These are phyloP conservation scores for Marasmius fiardii DNA, from an alignment of 1,284 basidiomycete species.

Conservation along the genomic window DNA sequence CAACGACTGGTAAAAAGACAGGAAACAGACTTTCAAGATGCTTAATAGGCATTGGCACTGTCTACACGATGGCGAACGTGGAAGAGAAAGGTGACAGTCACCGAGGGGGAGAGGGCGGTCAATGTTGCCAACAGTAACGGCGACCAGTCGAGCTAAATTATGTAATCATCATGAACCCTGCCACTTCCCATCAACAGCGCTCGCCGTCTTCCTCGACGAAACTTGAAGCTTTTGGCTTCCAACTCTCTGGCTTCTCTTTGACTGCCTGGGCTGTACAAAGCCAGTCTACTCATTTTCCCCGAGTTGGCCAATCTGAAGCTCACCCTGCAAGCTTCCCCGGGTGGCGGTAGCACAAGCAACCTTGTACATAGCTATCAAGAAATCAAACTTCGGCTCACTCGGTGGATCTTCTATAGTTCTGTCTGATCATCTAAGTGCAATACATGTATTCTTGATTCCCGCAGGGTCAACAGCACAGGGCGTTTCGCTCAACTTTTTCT, in stretches of 20 bases:
- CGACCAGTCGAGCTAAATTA: not conserved
- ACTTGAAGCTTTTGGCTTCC: not conserved
- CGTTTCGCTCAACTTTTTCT: too few relatives aligned
- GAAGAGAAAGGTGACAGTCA: not conserved
- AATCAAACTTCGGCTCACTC: too few relatives aligned
- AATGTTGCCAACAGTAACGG: constrained; percentile 13
- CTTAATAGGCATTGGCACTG: constrained; percentile 37
- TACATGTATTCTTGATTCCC: too few relatives aligned
- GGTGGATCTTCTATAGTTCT: too few relatives aligned
- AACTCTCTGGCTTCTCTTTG: not conserved
- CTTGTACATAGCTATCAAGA: too few relatives aligned
- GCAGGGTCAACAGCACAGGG: too few relatives aligned
- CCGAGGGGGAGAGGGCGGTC: not conserved
- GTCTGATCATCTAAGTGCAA: too few relatives aligned
- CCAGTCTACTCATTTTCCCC: too few relatives aligned
- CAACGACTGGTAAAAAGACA: not conserved
- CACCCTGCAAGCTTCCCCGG: too few relatives aligned
- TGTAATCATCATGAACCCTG: not conserved
- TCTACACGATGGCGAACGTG: constrained; percentile 4
- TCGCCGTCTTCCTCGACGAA: not conserved
- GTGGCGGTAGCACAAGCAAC: too few relatives aligned
- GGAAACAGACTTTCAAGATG: constrained; percentile 34
- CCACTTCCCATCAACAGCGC: not conserved
- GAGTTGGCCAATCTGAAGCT: too few relatives aligned
- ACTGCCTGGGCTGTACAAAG: too few relatives aligned